phyloP scores from a whole-genome alignment of 805 yeast species.

The Yarrowia sp. region DNA sequence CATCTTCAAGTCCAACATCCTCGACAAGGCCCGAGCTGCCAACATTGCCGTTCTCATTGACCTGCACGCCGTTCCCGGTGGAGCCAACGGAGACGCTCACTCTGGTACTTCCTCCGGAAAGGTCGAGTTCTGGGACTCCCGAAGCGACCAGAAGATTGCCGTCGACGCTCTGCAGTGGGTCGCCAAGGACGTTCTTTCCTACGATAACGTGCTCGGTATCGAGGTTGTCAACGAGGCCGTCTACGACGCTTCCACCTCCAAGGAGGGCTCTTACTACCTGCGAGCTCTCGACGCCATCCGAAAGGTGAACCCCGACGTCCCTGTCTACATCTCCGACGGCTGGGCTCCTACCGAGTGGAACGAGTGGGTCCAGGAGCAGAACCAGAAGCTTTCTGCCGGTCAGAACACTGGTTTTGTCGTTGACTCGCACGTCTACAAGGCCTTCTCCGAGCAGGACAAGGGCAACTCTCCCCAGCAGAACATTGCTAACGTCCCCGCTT shows the following conservation, averaged over 20 bases:
- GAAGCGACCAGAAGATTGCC: conserved; percentile 52
- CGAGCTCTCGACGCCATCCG: conserved; percentile 70
- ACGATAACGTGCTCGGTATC: conserved; percentile 78
- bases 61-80: conserved; percentile 89
- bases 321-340: conserved; percentile 86
- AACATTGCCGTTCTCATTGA: conserved; percentile 82
- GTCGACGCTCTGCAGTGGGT: conserved; percentile 63
- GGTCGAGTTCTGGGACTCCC: conserved; percentile 69
- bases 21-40: conserved; percentile 64
- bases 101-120: conserved; percentile 70
- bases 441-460: conserved; percentile 80
- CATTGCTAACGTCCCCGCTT: conserved; percentile 57
- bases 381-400: conserved; percentile 47
- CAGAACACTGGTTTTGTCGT: conserved; percentile 65
- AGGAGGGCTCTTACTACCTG: conserved; percentile 59
- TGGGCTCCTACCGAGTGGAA: conserved; percentile 90
- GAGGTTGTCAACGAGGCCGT: conserved; percentile 88
- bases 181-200: conserved; percentile 62
- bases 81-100: conserved; percentile 87
- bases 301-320: conserved; percentile 60
- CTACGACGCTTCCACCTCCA: conserved; percentile 56
- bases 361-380: conserved; percentile 60
- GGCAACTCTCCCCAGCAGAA: conserved; percentile 68
- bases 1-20: conserved; percentile 57
- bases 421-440: conserved; percentile 86